These are phyloP conservation scores for Narthecium ossifragum DNA, from an alignment of 106 monocot genomes.

Conservation along the genomic window DNA sequence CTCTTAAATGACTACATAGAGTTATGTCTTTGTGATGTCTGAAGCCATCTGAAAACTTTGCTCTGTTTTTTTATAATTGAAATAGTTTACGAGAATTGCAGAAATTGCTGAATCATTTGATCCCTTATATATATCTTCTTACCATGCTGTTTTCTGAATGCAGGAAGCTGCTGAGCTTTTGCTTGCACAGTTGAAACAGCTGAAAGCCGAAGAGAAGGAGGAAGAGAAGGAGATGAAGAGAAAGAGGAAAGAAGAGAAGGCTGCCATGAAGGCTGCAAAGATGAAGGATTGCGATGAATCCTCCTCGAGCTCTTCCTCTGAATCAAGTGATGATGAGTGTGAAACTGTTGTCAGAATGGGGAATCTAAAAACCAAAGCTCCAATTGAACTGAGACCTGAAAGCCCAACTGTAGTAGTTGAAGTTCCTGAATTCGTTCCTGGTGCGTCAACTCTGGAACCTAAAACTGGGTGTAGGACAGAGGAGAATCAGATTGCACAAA, in stretches of 20 bases:
- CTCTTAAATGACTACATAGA: neutral
- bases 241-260: slow-evolving; percentile 9
- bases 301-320: neutral
- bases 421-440: neutral
- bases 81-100: neutral
- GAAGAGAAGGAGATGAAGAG: slow-evolving; percentile 26
- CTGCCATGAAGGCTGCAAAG: neutral
- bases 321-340: slow-evolving; percentile 72
- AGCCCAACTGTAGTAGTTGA: neutral
- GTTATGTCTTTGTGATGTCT: no score
- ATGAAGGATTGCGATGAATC: neutral
- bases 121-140: neutral
- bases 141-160: neutral
- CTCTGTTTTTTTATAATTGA: neutral
- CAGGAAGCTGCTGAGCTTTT: slow-evolving; percentile 58
- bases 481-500: no score
- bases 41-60: neutral
- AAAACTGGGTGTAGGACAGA: neutral
- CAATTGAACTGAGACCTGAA: neutral
- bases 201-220: slow-evolving; percentile 43
- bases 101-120: neutral
- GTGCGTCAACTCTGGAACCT: no score
- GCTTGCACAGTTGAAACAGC: slow-evolving; percentile 40
- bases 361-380: neutral
- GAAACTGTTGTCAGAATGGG: slow-evolving; percentile 29